Evolutionary conservation across 768 basidiomycete species (phyloP), one percentile per base, ranked within the genome.

Genomic region (Phaffia tasmanica): DNA sequence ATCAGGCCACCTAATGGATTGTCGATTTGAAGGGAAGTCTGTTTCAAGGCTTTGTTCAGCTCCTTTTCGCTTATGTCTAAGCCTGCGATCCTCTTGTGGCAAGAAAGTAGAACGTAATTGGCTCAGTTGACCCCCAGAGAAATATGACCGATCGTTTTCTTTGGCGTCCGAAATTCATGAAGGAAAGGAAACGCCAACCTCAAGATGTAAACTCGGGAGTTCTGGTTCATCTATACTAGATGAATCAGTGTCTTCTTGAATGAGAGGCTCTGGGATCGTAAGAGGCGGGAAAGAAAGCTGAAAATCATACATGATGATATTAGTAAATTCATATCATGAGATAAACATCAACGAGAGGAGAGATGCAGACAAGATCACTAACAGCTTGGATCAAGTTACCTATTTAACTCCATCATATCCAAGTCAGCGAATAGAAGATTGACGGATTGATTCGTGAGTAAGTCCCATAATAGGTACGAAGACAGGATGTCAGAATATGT

Each of bases 201-300:
- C 51, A 11, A 76, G 60, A 62, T 75, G 76, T 49, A 77, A 48
- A 56, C 74, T 74, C 21, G 54, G 54, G 32, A 59, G 48, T n/a
- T 63, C 56, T n/a, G 23, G 46, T 29, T 48, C 46, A 46, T 62
- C 67, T 42, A 4, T 42, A 32, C 30, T 23, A 48, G 47, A 42
- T 3, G 46, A 27, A 29, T 51, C 23, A 1, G 30, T n/a, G 8
- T 25, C 1, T 25, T 55, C 27, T 32, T 55, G 70, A 50, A 76
- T 72, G 19, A 73, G 71, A 1, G 73, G 68, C 57, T 76, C 75
- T 23, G 25, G 32, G 2, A 75, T 67, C 1, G 73, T 74, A 8
- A 72, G 67, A 3, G 75, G 67, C 2, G 76, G 76, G 57, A 49
- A 75, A 71, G 19, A 75, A 70, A 19, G 74, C 74, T 62, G 74